phyloP scores from a whole-genome alignment of 2,329 filamentous ascomycete genomes.

The Penicillium polonicum region DNA sequence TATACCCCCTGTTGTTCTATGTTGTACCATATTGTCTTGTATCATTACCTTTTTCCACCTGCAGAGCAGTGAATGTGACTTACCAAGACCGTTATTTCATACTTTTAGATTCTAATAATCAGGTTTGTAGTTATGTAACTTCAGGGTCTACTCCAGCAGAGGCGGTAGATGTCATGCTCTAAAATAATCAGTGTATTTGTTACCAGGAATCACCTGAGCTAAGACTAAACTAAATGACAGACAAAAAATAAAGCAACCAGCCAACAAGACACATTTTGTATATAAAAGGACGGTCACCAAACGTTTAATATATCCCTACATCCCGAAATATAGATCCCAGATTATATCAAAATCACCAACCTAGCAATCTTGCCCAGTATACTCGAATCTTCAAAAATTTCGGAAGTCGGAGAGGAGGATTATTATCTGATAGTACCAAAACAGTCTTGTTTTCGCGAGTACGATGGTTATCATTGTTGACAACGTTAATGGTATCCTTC shows the following conservation, averaged over 20 bases:
- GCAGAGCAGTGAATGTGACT: not conserved
- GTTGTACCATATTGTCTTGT: not conserved
- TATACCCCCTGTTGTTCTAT: constrained; percentile 3
- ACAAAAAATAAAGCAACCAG: not conserved
- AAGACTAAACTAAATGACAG: not conserved
- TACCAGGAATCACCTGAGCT: not conserved
- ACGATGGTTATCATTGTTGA: not conserved
- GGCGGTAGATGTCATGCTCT: no score
- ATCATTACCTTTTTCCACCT: not conserved
- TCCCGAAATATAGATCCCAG: not conserved
- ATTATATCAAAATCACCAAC: not conserved
- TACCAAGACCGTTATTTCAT: not conserved
- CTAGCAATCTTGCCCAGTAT: not conserved
- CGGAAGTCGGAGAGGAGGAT: not conserved
- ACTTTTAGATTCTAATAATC: not conserved
- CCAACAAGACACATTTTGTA: not conserved
- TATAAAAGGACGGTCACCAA: not conserved
- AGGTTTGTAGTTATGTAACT: not conserved
- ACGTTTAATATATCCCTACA: not conserved
- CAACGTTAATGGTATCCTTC: not conserved
- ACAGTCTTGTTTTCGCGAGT: no score
- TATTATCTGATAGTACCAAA: not conserved
- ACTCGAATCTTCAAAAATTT: not conserved
- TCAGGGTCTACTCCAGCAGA: no score
- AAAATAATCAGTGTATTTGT: not conserved